Evolutionary conservation across 352 stramenopile genomes (phyloP).

Genomic region (Globisporangium parvum): DNA sequence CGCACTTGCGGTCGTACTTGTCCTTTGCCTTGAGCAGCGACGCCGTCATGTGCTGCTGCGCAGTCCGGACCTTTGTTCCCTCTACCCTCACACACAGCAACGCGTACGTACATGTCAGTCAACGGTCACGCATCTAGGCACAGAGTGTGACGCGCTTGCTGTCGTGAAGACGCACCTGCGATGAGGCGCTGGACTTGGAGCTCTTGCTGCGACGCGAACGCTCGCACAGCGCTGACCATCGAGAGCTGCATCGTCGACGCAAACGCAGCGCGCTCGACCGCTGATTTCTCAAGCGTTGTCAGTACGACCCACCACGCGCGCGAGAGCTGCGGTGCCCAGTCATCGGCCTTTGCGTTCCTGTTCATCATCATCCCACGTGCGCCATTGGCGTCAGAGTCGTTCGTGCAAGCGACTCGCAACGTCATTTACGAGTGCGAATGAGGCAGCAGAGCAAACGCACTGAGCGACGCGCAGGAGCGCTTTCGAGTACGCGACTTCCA

Average conservation of each 20-base stretch:
- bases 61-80: conserved; percentile 61
- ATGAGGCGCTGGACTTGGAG: conserved; percentile 72
- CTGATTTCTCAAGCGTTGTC: conserved; percentile 41
- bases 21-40: conserved; percentile 67
- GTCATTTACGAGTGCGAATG: too few relatives aligned
- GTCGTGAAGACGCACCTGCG: conserved; percentile 27
- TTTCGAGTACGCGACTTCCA: conserved; percentile 61
- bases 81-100: conserved; percentile 22
- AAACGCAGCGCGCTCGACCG: conserved; percentile 50
- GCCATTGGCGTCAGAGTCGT: background rate
- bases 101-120: background rate
- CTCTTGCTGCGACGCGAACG: conserved; percentile 70
- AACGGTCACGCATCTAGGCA: too few relatives aligned
- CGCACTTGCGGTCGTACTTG: conserved; percentile 72
- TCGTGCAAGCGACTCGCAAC: background rate
- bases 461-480: conserved; percentile 53
- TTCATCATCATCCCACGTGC: background rate
- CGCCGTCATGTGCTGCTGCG: conserved; percentile 51
- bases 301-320: conserved; percentile 53
- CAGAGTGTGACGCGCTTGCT: too few relatives aligned
- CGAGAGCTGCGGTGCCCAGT: conserved; percentile 64
- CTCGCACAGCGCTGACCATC: conserved; percentile 50
- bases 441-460: conserved; percentile 21
- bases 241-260: conserved; percentile 52
- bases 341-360: conserved; percentile 50